phyloP scores from a whole-genome alignment of 169 alveolate species.

The Plasmodium knowlesi region DNA sequence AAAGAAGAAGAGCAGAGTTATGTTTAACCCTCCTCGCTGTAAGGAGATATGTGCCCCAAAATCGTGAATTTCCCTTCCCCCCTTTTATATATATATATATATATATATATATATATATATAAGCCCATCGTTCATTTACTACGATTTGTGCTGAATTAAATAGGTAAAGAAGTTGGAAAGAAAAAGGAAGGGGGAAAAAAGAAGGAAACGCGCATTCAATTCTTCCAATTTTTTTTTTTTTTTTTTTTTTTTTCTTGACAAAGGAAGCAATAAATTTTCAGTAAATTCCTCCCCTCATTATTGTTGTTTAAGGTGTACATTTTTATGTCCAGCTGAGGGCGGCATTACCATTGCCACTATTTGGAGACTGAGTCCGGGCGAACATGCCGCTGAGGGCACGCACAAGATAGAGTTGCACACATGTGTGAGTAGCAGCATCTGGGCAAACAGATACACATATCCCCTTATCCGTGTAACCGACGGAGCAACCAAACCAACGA shows the following conservation, averaged over 20 bases:
- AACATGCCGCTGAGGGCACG: neutral
- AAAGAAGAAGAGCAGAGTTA: neutral
- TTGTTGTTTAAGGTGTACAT: neutral
- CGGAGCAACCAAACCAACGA: too few relatives aligned
- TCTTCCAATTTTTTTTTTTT: neutral
- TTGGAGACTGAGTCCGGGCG: neutral
- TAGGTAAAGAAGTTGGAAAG: neutral
- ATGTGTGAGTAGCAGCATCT: neutral
- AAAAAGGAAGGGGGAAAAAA: neutral
- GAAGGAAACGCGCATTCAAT: neutral
- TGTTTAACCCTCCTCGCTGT: neutral
- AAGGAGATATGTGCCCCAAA: neutral
- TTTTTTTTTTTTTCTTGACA: neutral
- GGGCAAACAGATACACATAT: neutral
- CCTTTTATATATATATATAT: neutral
- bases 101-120: neutral
- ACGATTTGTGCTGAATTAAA: neutral
- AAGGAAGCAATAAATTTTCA: neutral
- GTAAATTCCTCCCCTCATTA: neutral
- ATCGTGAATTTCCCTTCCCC: neutral
- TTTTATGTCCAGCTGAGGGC: neutral
- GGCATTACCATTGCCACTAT: neutral
- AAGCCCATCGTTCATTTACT: neutral
- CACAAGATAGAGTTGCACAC: neutral
- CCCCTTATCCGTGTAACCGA: neutral